A percentile compares a stretch with the other conserved stretches of the same genome.
Conservation (phyloP, 257 asterid species). For the Ilex asprella region DNA sequence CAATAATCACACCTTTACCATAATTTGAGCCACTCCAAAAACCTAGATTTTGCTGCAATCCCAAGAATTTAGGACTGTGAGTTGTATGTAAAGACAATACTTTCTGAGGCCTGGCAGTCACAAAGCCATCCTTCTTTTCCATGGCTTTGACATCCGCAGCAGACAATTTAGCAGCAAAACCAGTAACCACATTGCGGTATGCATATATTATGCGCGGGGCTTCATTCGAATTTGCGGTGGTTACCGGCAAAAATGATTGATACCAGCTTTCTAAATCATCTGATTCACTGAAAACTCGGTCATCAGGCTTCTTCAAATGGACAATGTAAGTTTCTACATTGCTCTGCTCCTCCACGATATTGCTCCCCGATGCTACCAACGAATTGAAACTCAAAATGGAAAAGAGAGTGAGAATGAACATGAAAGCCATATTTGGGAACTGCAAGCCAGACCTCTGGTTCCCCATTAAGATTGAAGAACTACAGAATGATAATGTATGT, state of each 20-base stretch:
- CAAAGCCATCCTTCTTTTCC: slow-evolving; percentile 22
- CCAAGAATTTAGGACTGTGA: slow-evolving; percentile 39
- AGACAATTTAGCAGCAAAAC: slow-evolving; percentile 41
- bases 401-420: slow-evolving; percentile 5
- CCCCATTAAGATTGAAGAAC: too few species aligned
- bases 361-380: slow-evolving; percentile 4
- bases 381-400: slow-evolving; percentile 8
- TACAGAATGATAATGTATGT: too few species aligned
- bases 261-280: slow-evolving; percentile 27
- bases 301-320: slow-evolving; percentile 23
- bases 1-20: slow-evolving; percentile 46
- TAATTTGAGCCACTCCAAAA: slow-evolving; percentile 42
- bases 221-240: slow-evolving; percentile 6
- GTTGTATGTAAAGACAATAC: slow-evolving; percentile 33
- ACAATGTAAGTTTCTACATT: slow-evolving; percentile 33
- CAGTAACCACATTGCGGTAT: slow-evolving; percentile 35
- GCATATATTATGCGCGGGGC: slow-evolving; percentile 16
- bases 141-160: slow-evolving; percentile 25
- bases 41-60: slow-evolving; percentile 35
- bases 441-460: too few species aligned
- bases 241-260: slow-evolving; percentile 25
- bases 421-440: slow-evolving; percentile 11
- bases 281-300: slow-evolving; percentile 2
- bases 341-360: too few species aligned
- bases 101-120: slow-evolving; percentile 27